These are phyloP conservation scores for Periconia sp. DNA, from an alignment of 2,329 filamentous ascomycete species.

Conservation along the genomic window DNA sequence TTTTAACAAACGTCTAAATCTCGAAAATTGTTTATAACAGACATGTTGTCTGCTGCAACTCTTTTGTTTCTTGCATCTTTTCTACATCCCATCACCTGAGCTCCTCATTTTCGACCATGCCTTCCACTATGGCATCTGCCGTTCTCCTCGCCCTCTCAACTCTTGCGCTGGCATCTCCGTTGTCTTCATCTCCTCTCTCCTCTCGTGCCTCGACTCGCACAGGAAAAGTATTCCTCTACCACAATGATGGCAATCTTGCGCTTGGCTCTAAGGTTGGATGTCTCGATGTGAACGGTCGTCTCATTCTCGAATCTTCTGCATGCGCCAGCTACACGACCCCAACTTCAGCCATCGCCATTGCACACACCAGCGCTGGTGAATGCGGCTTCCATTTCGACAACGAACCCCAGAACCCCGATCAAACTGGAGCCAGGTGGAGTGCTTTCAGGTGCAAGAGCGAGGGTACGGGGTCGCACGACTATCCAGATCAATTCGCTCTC, in stretches of 20 bases:
- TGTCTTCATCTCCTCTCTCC: neutral
- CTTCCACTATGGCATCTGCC: neutral
- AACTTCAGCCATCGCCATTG: neutral
- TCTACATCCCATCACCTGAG: neutral
- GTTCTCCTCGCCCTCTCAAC: neutral
- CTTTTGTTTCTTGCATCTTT: neutral
- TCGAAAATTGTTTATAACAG: neutral
- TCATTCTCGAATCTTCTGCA: neutral
- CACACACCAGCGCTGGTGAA: neutral
- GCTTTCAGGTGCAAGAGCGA: neutral
- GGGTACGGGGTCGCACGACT: neutral
- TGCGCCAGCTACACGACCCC: neutral
- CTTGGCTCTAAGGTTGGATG: neutral
- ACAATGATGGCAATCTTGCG: neutral
- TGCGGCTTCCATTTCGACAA: neutral
- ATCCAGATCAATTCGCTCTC: neutral
- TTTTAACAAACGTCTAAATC: neutral
- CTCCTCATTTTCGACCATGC: neutral
- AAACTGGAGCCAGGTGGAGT: neutral
- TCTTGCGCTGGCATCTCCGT: neutral
- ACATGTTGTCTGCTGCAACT: neutral
- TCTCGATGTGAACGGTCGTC: neutral
- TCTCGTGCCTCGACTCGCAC: neutral
- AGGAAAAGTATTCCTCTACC: neutral
- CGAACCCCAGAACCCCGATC: neutral